These are phyloP conservation scores for Bipolaris gigantea DNA, from an alignment of 2,329 filamentous ascomycete genomes.

Conservation along the genomic window DNA sequence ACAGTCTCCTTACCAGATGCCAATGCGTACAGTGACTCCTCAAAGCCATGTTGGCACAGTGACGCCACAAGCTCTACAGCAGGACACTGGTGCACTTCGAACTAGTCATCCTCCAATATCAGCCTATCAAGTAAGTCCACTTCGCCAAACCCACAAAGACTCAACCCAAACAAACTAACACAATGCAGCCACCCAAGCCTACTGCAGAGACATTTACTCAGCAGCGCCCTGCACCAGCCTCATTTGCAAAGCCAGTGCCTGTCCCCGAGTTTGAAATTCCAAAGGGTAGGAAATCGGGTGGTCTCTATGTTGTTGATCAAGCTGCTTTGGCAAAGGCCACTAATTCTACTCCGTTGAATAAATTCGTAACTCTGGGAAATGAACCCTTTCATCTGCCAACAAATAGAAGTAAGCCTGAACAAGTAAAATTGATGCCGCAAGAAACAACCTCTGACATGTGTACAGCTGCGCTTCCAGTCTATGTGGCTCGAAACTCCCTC, in stretches of 20 bases:
- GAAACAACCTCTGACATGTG: conserved; percentile 21
- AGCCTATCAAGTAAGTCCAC: conserved; percentile 36
- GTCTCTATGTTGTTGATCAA: conserved; percentile 48
- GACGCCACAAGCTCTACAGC: conserved; percentile 38
- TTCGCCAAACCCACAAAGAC: background rate
- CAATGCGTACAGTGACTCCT: conserved; percentile 26
- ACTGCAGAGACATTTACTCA: conserved; percentile 33
- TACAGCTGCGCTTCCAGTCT: conserved; percentile 47
- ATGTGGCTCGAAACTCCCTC: conserved; percentile 49
- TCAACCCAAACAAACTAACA: conserved; percentile 16
- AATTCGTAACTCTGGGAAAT: conserved; percentile 49
- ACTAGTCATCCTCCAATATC: conserved; percentile 24
- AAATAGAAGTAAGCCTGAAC: conserved; percentile 48
- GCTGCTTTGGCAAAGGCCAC: conserved; percentile 48
- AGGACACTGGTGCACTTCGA: conserved; percentile 21
- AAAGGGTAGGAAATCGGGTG: conserved; percentile 42
- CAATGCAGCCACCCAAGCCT: conserved; percentile 28
- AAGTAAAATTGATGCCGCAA: background rate
- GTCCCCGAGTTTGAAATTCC: conserved; percentile 40
- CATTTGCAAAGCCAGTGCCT: conserved; percentile 26
- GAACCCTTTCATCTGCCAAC: conserved; percentile 47
- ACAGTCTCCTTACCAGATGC: conserved; percentile 37
- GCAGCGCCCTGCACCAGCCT: conserved; percentile 20
- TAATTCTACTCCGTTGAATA: conserved; percentile 48
- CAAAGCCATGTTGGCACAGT: conserved; percentile 31